phyloP scores from a whole-genome alignment of 1,284 basidiomycete genomes.

The Leccinum subrobustum region DNA sequence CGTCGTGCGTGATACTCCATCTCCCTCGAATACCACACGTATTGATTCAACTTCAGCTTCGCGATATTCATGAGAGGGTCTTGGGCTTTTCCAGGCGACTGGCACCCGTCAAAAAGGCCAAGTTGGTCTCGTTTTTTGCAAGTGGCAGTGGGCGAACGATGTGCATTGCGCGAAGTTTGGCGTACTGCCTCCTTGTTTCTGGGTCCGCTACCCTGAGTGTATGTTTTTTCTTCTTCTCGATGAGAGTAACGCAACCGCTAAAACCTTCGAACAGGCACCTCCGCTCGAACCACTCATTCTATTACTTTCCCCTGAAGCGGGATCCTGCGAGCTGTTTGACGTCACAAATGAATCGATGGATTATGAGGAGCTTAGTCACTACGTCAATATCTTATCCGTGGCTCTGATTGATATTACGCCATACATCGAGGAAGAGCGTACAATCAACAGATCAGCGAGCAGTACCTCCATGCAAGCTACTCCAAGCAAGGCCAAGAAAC shows the following conservation, averaged over 20 bases:
- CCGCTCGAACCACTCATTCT: conserved; percentile 45
- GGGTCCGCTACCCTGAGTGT: conserved; percentile 32
- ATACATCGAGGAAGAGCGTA: conserved; percentile 52
- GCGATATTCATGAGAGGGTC: conserved; percentile 44
- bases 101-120: conserved; percentile 44
- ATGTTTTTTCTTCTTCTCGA: conserved; percentile 4
- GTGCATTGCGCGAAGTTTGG: conserved; percentile 57
- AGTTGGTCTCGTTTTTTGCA: conserved; percentile 51
- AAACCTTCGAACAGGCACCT: conserved; percentile 35
- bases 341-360: conserved; percentile 47
- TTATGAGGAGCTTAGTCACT: conserved; percentile 55
- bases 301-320: conserved; percentile 36
- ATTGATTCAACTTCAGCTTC: conserved; percentile 41
- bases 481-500: conserved; percentile 37
- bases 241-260: not conserved
- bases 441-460: conserved; percentile 16
- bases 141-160: conserved; percentile 48
- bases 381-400: conserved; percentile 52
- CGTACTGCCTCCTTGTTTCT: conserved; percentile 44
- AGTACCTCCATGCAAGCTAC: conserved; percentile 22
- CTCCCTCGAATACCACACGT: not conserved
- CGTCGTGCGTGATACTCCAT: conserved; percentile 31
- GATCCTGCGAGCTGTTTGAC: conserved; percentile 42
- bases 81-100: conserved; percentile 38
- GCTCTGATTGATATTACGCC: conserved; percentile 56